Conservation (phyloP, 805 yeast genomes). For the Ogataea ramenticola region DNA sequence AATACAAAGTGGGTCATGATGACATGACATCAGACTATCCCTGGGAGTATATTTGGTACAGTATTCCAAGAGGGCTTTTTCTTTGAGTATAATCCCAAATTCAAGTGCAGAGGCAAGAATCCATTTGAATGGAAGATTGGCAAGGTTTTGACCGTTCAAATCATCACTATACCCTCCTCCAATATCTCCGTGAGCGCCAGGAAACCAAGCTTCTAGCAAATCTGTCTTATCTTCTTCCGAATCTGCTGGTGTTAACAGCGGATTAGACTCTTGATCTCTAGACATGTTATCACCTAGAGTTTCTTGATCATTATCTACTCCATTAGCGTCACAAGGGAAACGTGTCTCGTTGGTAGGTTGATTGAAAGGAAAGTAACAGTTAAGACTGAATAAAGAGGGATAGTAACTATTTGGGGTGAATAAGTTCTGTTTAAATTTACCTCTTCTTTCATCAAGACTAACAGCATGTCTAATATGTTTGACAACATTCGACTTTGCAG, state of each 20-base stretch:
- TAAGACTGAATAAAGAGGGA: slow-evolving; percentile 16
- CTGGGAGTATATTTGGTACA: slow-evolving; percentile 30
- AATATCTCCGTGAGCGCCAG: slow-evolving; percentile 63
- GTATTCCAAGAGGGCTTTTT: slow-evolving; percentile 33
- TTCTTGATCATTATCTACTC: not conserved
- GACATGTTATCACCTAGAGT: too few relatives aligned
- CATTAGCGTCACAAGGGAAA: too few relatives aligned
- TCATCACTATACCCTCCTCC: slow-evolving; percentile 63
- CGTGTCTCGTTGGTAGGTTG: too few relatives aligned
- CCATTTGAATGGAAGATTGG: slow-evolving; percentile 55
- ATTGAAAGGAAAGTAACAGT: slow-evolving; percentile 7
- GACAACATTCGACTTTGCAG: slow-evolving; percentile 43
- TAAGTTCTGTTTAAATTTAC: slow-evolving; percentile 52
- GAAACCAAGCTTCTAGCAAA: slow-evolving; percentile 54
- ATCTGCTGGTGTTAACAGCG: too few relatives aligned
- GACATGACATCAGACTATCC: slow-evolving; percentile 37
- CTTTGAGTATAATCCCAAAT: slow-evolving; percentile 42
- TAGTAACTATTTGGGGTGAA: slow-evolving; percentile 37
- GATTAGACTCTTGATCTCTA: too few relatives aligned
- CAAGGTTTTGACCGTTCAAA: slow-evolving; percentile 32
- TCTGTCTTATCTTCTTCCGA: slow-evolving; percentile 17
- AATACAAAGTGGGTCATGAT: slow-evolving; percentile 43
- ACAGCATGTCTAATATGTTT: slow-evolving; percentile 61
- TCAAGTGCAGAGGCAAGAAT: slow-evolving; percentile 46
- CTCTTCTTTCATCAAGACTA: slow-evolving; percentile 59